Conservation (phyloP, 306 rosid species). For the Chamaecrista fasciculata region DNA sequence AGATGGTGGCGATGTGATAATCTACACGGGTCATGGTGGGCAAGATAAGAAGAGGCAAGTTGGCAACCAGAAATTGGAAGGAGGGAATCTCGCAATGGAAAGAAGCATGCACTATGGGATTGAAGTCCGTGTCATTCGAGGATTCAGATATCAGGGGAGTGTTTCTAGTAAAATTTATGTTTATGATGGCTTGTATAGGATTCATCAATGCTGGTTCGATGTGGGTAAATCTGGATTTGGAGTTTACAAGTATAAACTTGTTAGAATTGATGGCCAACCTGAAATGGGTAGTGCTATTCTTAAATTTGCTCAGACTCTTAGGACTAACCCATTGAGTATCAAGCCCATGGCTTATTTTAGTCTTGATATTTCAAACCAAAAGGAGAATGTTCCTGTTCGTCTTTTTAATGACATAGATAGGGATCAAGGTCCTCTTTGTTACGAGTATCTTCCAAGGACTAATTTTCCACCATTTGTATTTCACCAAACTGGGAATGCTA, state of each 20-base stretch:
- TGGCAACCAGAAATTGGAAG: constrained; percentile 80
- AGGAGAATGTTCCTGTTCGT: constrained; percentile 52
- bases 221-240: constrained; percentile 95
- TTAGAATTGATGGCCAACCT: constrained; percentile 78
- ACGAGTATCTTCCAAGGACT: constrained; percentile 65
- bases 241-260: constrained; percentile 74
- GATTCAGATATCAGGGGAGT: constrained; percentile 51
- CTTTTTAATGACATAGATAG: constrained; percentile 79
- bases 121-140: constrained; percentile 90
- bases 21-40: constrained; percentile 93
- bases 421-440: constrained; percentile 55
- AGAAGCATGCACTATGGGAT: constrained; percentile 92
- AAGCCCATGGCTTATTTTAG: constrained; percentile 64
- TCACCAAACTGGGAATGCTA: constrained; percentile 53
- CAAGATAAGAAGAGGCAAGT: constrained; percentile 78
- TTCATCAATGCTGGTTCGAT: constrained; percentile 83
- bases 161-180: constrained; percentile 68
- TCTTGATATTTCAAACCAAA: constrained; percentile 59
- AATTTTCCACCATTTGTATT: constrained; percentile 64
- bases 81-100: constrained; percentile 91
- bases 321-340: constrained; percentile 43
- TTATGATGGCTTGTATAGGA: constrained; percentile 87
- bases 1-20: constrained; percentile 78
- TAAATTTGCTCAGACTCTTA: constrained; percentile 57
- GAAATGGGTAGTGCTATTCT: constrained; percentile 81